These are phyloP conservation scores for Oemleria cerasiformis DNA, from an alignment of 306 rosid species.

Conservation along the genomic window DNA sequence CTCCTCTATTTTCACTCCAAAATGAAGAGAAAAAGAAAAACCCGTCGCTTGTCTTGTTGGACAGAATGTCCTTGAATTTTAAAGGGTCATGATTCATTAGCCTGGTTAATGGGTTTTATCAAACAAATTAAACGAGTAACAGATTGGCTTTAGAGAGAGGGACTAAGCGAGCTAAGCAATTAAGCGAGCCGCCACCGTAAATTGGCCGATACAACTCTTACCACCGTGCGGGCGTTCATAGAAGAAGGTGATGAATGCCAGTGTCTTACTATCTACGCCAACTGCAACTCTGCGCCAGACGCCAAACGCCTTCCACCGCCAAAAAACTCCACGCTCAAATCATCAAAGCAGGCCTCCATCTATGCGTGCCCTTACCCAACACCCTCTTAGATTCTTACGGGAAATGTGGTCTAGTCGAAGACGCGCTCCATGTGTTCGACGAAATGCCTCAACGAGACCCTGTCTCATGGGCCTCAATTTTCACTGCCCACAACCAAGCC, in stretches of 20 bases:
- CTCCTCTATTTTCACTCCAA: no score
- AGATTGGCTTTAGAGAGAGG: no score
- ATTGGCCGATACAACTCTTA: neutral
- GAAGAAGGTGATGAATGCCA: conserved; percentile 41
- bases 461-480: conserved; percentile 75
- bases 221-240: neutral
- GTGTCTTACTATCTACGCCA: conserved; percentile 39
- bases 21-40: no score
- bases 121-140: no score
- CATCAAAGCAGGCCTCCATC: conserved; percentile 49
- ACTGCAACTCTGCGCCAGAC: conserved; percentile 52
- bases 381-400: conserved; percentile 57
- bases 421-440: conserved; percentile 67
- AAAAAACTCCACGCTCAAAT: conserved; percentile 57
- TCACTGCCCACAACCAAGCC: conserved; percentile 72
- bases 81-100: no score
- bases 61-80: no score
- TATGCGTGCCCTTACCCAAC: conserved; percentile 48
- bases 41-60: no score
- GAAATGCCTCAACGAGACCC: conserved; percentile 55
- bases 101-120: no score
- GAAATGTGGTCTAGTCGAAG: conserved; percentile 50
- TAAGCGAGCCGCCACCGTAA: neutral
- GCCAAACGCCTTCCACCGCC: conserved; percentile 29
- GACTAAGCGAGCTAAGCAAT: no score